Base-by-base conservation (phyloP, 2,329 filamentous ascomycete genomes). In the Exophiala sp. region DNA sequence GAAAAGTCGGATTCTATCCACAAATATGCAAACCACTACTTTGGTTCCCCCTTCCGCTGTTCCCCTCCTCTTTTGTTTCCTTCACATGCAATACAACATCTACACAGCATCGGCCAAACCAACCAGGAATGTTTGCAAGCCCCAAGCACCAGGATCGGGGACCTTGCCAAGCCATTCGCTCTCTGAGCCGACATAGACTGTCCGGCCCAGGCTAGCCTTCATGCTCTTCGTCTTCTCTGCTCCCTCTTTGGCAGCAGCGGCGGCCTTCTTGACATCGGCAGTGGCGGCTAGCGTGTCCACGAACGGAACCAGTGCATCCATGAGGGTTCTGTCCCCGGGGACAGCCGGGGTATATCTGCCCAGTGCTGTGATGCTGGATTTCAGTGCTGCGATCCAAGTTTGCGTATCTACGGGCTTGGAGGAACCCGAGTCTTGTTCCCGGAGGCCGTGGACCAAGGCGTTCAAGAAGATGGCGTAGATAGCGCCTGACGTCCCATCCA, bases 271-370 rank as follows among this genome's bases (percentile, higher is more conserved):
- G 16, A 93, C 66, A 64, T 86, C 79, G 11, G 79, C 80, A 0
- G 81, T 82, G 62, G 77, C 68, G 5, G 70, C 74, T 2, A 97
- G 76, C 2, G 77, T 79, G 37, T 88, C 79, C 44, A 94, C 83
- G 65, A 97, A 98, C 1, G 93, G 93, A 55, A 86, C 80, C 43
- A 98, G 73, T 1, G 91, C 89, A 68, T 98, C 93, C 27, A 97
- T 79, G 29, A 97, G 72, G 0, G 93, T 98, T 43, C 93, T 79
- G 66, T 98, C 93, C 22, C 93, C 93, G 0, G 85, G 85, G 46
- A 84, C 81, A 0, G 93, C 93, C 1, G 91, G 90, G 1, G 93
- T 98, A 68, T 97, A 97, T 63, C 77, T 85, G 29, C 76, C 79
- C 50, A 98, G 73, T 1, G 83, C 81, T 16, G 82, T 74, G 55